Evolutionary conservation across 805 yeast species (phyloP).

Genomic region (Saccharomycopsis sp.): DNA sequence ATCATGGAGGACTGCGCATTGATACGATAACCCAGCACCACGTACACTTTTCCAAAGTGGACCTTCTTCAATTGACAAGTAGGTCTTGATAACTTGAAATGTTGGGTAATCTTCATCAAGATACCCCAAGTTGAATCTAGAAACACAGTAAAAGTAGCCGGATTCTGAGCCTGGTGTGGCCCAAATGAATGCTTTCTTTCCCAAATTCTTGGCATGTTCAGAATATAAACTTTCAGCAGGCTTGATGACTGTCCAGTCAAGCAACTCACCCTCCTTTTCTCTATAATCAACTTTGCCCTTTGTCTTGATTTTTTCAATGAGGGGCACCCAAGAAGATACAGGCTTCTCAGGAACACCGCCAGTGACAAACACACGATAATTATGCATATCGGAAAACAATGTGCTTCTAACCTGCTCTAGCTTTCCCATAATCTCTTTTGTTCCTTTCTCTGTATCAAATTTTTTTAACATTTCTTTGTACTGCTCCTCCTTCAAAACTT

Average conservation of each 20-base stretch:
- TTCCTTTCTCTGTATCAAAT: conserved; percentile 45
- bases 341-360: conserved; percentile 60
- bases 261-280: too few relatives aligned
- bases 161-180: conserved; percentile 63
- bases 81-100: conserved; percentile 16
- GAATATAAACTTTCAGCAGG: too few relatives aligned
- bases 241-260: too few relatives aligned
- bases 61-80: conserved; percentile 82
- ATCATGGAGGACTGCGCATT: conserved; percentile 54
- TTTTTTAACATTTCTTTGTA: conserved; percentile 33
- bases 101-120: conserved; percentile 39
- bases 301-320: too few relatives aligned
- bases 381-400: conserved; percentile 43
- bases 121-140: conserved; percentile 27
- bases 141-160: conserved; percentile 29
- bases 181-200: conserved; percentile 40
- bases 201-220: too few relatives aligned
- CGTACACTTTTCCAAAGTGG: conserved; percentile 96
- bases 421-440: conserved; percentile 36
- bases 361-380: conserved; percentile 56
- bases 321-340: conserved; percentile 60
- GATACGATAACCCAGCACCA: conserved; percentile 92
- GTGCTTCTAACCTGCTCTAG: conserved; percentile 43
- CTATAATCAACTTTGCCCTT: not conserved
- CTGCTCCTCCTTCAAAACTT: too few relatives aligned